These are phyloP conservation scores for Hebeloma cylindrosporum DNA, from an alignment of 768 basidiomycete genomes.

Conservation along the genomic window DNA sequence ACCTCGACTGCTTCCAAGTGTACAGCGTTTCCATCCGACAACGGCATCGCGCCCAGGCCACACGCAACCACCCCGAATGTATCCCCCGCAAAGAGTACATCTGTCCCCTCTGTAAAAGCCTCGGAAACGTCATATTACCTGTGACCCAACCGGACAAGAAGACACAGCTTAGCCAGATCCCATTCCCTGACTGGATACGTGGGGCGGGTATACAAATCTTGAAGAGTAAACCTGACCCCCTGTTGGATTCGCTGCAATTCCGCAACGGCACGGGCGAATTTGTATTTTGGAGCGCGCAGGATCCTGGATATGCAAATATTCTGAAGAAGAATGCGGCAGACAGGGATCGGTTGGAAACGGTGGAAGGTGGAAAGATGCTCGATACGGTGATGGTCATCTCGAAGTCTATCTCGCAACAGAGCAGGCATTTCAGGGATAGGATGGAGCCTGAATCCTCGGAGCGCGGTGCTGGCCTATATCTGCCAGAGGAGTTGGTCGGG, in stretches of 20 bases:
- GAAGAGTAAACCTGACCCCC: conserved; percentile 74
- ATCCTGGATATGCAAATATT: conserved; percentile 61
- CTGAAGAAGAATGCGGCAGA: conserved; percentile 52
- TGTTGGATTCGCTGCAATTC: conserved; percentile 71
- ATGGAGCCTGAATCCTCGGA: conserved; percentile 70
- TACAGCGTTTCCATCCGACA: conserved; percentile 86
- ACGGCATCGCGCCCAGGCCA: conserved; percentile 85
- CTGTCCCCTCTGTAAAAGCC: conserved; percentile 94
- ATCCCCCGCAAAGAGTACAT: conserved; percentile 94
- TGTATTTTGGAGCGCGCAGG: conserved; percentile 86
- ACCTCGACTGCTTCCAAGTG: conserved; percentile 88
- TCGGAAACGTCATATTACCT: conserved; percentile 93
- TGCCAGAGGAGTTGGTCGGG: conserved; percentile 88
- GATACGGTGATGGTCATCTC: conserved; percentile 81
- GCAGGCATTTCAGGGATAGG: conserved; percentile 76
- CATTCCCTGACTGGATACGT: conserved; percentile 89
- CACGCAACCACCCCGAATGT: conserved; percentile 91
- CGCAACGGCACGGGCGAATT: conserved; percentile 85
- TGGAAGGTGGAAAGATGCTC: conserved; percentile 76
- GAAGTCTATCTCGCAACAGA: conserved; percentile 81
- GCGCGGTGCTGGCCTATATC: conserved; percentile 81
- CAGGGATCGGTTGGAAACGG: conserved; percentile 50
- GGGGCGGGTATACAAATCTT: conserved; percentile 87
- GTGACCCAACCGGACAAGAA: conserved; percentile 54
- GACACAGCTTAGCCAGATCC: conserved; percentile 48